Evolutionary conservation across 805 yeast species (phyloP).

Genomic region (Yamadazyma ubonensis): DNA sequence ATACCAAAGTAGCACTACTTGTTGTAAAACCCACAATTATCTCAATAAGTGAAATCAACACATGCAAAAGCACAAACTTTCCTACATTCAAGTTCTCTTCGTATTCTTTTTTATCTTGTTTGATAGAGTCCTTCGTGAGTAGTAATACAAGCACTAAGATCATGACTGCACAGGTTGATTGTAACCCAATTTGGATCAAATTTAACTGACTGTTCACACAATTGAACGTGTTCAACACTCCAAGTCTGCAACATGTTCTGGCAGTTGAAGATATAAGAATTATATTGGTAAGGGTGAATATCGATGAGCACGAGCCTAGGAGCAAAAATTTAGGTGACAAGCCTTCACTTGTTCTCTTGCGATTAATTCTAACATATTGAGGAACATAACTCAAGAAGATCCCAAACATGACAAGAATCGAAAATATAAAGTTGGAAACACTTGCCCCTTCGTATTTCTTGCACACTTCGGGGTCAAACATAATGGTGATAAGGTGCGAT

Average conservation of each 20-base stretch:
- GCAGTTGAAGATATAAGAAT: slow-evolving; percentile 60
- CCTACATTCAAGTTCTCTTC: slow-evolving; percentile 40
- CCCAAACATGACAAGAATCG: slow-evolving; percentile 59
- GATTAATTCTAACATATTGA: slow-evolving; percentile 61
- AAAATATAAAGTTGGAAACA: slow-evolving; percentile 44
- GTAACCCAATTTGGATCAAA: slow-evolving; percentile 63
- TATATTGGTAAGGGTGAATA: slow-evolving; percentile 66
- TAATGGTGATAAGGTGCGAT: slow-evolving; percentile 2
- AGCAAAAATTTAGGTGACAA: slow-evolving; percentile 69
- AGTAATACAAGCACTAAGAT: slow-evolving; percentile 56
- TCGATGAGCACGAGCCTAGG: slow-evolving; percentile 68
- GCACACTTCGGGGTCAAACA: slow-evolving; percentile 28
- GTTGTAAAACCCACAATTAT: slow-evolving; percentile 33
- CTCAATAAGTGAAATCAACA: slow-evolving; percentile 30
- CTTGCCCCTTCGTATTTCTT: slow-evolving; percentile 51
- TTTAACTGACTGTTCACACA: slow-evolving; percentile 68
- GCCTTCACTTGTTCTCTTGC: slow-evolving; percentile 70
- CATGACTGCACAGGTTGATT: slow-evolving; percentile 56
- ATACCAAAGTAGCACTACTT: slow-evolving; percentile 22
- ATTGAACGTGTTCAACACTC: slow-evolving; percentile 48
- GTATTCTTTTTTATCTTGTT: slow-evolving; percentile 48
- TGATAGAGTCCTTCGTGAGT: slow-evolving; percentile 44
- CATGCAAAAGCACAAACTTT: slow-evolving; percentile 39
- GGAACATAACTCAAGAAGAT: slow-evolving; percentile 73
- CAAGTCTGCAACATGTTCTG: slow-evolving; percentile 55